Evolutionary conservation across 345 rosid genomes (phyloP), one percentile per base, ranked within the genome.

Genomic region (Populus tremula): DNA sequence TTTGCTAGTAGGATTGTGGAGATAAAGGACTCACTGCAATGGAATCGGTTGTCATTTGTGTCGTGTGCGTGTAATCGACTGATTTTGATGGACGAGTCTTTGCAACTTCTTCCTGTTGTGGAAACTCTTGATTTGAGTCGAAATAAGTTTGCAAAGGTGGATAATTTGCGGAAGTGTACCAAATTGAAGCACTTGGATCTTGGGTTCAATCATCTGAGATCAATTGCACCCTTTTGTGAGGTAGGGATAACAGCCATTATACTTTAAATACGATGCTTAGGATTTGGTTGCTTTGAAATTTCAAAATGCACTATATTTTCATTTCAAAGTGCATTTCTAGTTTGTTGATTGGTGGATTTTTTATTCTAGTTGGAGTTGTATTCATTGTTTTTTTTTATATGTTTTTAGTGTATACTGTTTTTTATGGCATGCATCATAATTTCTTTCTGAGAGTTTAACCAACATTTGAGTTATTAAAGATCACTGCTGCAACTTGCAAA

Each of bases 111-210:
- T 82, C 97, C 99, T 69, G 90, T 87, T 53, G 95, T 96, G 72
- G 97, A 93, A 87, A 92, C 94, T 54, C 98, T 94, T 74, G 99
- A 96, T 88, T 89, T 96, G 81, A 96, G 99, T 82, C 87, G 99
- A 77, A 96, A 96, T 89, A 92, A 87, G 90, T 89, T 96, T 78
- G 86, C 94, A 1, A 96, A 91, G 87, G 89, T 94, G 82, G 95
- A 92, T 90, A 92, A 91, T 87, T 93, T 96, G 71, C 84, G 92
- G 72, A 92, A 82, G 73, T 93, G 98, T 81, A 75, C 83, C 80
- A 93, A 89, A 81, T 75, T 96, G 87, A 96, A 92, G 90, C 89
- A 92, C 83, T 84, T 96, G 83, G 99, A 96, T 86, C 94, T 96
- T 43, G 99, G 98, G 53, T 96, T 96, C 89, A 96, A 96, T 88